Percentiles rank a stretch among this genome's conserved stretches.
phyloP scores from a whole-genome alignment of 164 flowering plant species.

The Chimonanthus praecox region DNA sequence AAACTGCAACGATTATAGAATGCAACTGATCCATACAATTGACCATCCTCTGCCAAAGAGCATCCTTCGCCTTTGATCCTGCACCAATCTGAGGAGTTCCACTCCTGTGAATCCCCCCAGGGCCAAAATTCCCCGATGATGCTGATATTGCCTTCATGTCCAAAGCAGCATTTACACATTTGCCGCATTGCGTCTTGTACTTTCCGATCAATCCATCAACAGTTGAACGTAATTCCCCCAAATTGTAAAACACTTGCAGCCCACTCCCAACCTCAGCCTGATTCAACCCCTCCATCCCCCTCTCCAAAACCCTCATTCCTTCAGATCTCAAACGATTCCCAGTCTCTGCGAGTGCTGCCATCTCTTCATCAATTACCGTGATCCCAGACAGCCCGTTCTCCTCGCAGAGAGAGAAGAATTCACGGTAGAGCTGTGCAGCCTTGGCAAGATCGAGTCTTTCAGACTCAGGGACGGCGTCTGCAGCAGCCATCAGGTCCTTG shows the following conservation, averaged over 20 bases:
- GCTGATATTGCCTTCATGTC: constrained; percentile 83
- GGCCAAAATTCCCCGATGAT: constrained; percentile 40
- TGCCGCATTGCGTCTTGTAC: constrained; percentile 66
- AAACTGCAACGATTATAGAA: constrained; percentile 73
- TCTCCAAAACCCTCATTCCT: constrained; percentile 76
- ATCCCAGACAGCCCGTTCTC: constrained; percentile 66
- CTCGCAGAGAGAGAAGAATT: constrained; percentile 48
- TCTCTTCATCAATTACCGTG: constrained; percentile 56
- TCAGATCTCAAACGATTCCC: constrained; percentile 56
- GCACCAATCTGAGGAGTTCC: constrained; percentile 96
- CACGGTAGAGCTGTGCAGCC: constrained; percentile 78
- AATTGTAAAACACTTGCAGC: constrained; percentile 87
- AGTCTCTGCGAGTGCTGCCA: constrained; percentile 52
- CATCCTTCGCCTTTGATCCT: constrained; percentile 79
- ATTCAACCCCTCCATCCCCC: constrained; percentile 86
- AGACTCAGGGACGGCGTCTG: constrained; percentile 20
- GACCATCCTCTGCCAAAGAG: constrained; percentile 79
- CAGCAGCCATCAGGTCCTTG: constrained; percentile 38
- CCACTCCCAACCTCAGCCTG: constrained; percentile 97
- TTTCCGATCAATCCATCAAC: constrained; percentile 69
- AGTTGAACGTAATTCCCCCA: constrained; percentile 71
- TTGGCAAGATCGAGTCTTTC: constrained; percentile 71
- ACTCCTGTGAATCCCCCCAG: constrained; percentile 83
- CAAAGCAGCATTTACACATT: constrained; percentile 63
- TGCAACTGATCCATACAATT: constrained; percentile 87